Percentiles rank a stretch among this genome's conserved stretches.
These are phyloP conservation scores for Aphanomyces euteiches DNA, from an alignment of 352 stramenopile genomes.

Conservation along the genomic window DNA sequence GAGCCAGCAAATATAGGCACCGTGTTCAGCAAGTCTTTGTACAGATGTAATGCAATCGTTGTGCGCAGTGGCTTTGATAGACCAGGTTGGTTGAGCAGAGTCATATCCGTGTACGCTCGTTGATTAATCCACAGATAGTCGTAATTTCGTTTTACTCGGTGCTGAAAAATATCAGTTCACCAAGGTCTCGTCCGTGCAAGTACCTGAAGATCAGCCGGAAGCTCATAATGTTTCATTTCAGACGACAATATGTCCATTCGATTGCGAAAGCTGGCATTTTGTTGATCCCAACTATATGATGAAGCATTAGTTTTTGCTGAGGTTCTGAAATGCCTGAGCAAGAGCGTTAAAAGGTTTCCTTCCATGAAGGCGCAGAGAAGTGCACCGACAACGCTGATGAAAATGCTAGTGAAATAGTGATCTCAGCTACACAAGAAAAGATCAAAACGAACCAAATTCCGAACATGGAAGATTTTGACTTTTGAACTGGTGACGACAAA, in stretches of 20 bases:
- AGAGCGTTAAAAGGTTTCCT: slow-evolving; percentile 64
- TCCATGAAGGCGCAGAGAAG: slow-evolving; percentile 73
- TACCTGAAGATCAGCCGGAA: slow-evolving; percentile 70
- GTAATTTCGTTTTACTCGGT: slow-evolving; percentile 72
- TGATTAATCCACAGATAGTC: slow-evolving; percentile 85
- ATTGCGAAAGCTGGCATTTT: slow-evolving; percentile 72
- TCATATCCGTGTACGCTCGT: slow-evolving; percentile 81
- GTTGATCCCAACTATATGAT: slow-evolving; percentile 60
- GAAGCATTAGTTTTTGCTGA: neutral
- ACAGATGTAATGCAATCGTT: slow-evolving; percentile 72
- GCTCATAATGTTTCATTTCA: slow-evolving; percentile 76
- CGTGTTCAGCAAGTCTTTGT: slow-evolving; percentile 75
- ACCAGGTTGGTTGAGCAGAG: slow-evolving; percentile 68
- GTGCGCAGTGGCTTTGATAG: slow-evolving; percentile 74
- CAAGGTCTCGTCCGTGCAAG: slow-evolving; percentile 37
- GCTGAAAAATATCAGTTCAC: slow-evolving; percentile 36
- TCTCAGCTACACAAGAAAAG: too few relatives aligned
- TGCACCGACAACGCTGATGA: slow-evolving; percentile 62
- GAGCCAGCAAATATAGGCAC: slow-evolving; percentile 81
- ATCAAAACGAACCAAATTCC: slow-evolving; percentile 5
- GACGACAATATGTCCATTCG: slow-evolving; percentile 80
- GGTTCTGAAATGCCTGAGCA: slow-evolving; percentile 33
- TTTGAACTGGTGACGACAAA: slow-evolving; percentile 5
- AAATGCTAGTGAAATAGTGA: too few relatives aligned
- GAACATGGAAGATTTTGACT: slow-evolving; percentile 4